Evolutionary conservation across 2,329 filamentous ascomycete species (phyloP).

Genomic region (Monosporascus ibericus): DNA sequence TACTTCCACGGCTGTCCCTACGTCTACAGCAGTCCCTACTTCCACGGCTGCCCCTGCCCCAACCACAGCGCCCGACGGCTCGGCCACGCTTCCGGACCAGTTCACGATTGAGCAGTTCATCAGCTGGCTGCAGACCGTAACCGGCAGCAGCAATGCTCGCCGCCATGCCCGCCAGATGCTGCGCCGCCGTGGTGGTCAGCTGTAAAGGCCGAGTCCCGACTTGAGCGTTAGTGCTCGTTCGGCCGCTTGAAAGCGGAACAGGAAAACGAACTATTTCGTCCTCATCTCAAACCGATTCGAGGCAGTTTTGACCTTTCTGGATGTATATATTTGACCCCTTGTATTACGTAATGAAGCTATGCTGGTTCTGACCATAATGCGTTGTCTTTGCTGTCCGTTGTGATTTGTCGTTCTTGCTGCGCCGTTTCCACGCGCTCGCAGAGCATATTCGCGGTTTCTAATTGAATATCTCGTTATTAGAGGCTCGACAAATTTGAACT

Average conservation of each 20-base stretch:
- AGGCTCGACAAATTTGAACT: too few relatives aligned
- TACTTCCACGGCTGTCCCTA: conserved; percentile 4
- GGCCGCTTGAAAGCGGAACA: neutral
- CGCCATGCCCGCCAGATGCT: conserved; percentile 10
- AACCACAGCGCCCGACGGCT: neutral
- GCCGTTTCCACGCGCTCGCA: neutral
- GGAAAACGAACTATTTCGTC: neutral
- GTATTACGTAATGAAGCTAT: neutral
- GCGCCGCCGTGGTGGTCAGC: neutral
- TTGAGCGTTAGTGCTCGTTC: neutral
- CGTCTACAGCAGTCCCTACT: conserved; percentile 3
- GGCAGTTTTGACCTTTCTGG: neutral
- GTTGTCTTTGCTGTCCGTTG: neutral
- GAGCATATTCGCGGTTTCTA: too few relatives aligned
- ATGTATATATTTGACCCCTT: neutral
- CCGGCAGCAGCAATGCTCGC: neutral
- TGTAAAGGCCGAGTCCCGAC: too few relatives aligned
- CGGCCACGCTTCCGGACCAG: neutral
- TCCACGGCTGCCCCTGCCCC: conserved; percentile 1
- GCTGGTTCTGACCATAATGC: neutral
- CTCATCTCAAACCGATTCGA: neutral
- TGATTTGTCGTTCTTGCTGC: neutral
- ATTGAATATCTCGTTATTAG: too few relatives aligned
- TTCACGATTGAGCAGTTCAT: neutral
- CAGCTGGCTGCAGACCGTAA: neutral